Evolutionary conservation across 2,329 filamentous ascomycete species (phyloP).

Genomic region (Diaporthe australafricana): DNA sequence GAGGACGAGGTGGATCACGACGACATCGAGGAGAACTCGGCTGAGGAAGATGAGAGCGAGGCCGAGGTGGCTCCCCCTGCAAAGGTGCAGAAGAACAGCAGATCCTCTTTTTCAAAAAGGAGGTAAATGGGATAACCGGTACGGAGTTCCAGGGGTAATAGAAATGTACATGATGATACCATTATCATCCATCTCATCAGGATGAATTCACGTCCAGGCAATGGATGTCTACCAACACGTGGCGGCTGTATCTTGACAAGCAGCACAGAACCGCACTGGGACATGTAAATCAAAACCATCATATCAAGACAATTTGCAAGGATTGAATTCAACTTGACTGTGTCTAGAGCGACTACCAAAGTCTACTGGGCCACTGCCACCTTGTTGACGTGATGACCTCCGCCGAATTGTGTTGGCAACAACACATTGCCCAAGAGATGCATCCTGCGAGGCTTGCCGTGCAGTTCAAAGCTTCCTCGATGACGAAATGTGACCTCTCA

Average conservation of each 20-base stretch:
- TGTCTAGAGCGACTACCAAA: neutral
- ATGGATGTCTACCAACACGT: neutral
- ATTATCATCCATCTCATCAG: conserved; percentile 15
- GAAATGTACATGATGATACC: conserved; percentile 29
- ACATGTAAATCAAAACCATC: neutral
- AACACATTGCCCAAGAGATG: neutral
- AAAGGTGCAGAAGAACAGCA: conserved; percentile 50
- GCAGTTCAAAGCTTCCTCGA: no score
- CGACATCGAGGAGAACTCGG: conserved; percentile 47
- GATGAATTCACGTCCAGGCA: neutral
- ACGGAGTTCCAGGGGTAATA: conserved; percentile 17
- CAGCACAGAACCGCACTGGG: neutral
- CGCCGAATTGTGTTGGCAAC: neutral
- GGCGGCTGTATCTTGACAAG: neutral
- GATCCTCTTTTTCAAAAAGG: conserved; percentile 42
- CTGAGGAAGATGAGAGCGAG: conserved; percentile 48
- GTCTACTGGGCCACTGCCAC: neutral
- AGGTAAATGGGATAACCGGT: neutral
- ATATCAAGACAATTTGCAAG: neutral
- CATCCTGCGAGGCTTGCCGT: neutral
- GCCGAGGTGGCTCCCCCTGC: conserved; percentile 46
- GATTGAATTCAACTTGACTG: neutral
- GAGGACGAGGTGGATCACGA: conserved; percentile 50
- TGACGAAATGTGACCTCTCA: neutral
- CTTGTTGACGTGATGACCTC: neutral